These are phyloP conservation scores for Viridothelium virens DNA, from an alignment of 495 filamentous ascomycete species.

Conservation along the genomic window DNA sequence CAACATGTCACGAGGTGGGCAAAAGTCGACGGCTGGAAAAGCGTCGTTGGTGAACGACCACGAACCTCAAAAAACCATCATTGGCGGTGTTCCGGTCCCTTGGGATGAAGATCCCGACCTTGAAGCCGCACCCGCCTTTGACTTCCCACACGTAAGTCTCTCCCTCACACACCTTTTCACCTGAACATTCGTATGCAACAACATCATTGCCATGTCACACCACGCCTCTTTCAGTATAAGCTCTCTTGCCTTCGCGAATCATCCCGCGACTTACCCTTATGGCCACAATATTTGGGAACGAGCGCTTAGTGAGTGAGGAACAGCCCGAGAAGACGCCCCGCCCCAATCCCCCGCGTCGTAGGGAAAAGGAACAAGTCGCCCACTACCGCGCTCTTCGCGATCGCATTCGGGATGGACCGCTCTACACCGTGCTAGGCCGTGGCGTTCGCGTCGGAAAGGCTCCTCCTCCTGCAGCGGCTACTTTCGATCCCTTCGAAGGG, in stretches of 20 bases:
- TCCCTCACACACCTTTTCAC: not conserved
- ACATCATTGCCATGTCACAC: not conserved
- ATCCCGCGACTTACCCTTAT: not conserved
- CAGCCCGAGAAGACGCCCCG: slow-evolving; percentile 16
- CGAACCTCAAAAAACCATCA: not conserved
- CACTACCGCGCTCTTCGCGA: slow-evolving; percentile 45
- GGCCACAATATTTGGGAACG: not conserved
- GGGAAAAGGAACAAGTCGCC: slow-evolving; percentile 36
- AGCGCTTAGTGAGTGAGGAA: not conserved
- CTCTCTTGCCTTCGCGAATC: not conserved
- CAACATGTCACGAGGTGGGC: slow-evolving; percentile 28
- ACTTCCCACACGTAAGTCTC: slow-evolving; percentile 4
- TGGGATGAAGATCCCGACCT: slow-evolving; percentile 34
- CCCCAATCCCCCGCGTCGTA: slow-evolving; percentile 27
- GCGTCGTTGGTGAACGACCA: not conserved
- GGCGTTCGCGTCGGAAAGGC: slow-evolving; percentile 38
- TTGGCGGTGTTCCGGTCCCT: slow-evolving; percentile 31
- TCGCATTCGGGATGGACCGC: slow-evolving; percentile 48
- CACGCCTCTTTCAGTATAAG: not conserved
- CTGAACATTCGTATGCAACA: not conserved
- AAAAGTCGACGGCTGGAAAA: slow-evolving; percentile 22
- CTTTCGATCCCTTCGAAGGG: slow-evolving; percentile 51
- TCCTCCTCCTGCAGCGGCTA: slow-evolving; percentile 29
- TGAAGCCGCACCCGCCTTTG: not conserved
- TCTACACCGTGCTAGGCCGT: slow-evolving; percentile 49